Conservation (phyloP, 441 rosid species). For the Metrosideros polymorpha region DNA sequence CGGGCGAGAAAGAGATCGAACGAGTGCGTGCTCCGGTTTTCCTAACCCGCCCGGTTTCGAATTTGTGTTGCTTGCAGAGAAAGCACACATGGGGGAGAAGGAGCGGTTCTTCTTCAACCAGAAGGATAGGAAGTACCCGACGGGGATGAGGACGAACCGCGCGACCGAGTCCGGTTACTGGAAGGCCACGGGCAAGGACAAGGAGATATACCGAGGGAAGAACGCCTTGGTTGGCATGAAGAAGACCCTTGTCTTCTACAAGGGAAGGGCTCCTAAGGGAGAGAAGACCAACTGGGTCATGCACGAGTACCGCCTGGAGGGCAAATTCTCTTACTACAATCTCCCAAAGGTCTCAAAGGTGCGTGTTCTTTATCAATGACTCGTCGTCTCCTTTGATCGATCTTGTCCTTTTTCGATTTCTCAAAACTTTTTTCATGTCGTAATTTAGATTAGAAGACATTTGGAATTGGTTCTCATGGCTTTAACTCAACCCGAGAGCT, state of each 20-base stretch:
- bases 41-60: not conserved
- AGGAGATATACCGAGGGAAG: constrained; percentile 7
- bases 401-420: not conserved
- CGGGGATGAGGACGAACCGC: constrained; percentile 13
- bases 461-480: not conserved
- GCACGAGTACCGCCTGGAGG: constrained; percentile 12
- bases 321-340: not conserved
- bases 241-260: constrained; percentile 10
- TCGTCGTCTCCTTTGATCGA: not conserved
- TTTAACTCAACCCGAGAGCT: not conserved
- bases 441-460: not conserved
- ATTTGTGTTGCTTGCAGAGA: not conserved
- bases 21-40: not conserved
- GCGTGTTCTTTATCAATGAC: not conserved
- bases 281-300: constrained; percentile 13
- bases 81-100: constrained; percentile 11
- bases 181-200: constrained; percentile 15
- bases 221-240: constrained; percentile 6
- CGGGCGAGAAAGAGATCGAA: not conserved
- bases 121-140: constrained; percentile 11
- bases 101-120: constrained; percentile 13
- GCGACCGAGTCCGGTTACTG: constrained; percentile 10
- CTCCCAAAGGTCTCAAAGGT: not conserved
- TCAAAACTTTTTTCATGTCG: not conserved
- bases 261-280: constrained; percentile 10